Evolutionary conservation across 2,329 filamentous ascomycete species (phyloP).

Genomic region (Colletotrichum sublineola): DNA sequence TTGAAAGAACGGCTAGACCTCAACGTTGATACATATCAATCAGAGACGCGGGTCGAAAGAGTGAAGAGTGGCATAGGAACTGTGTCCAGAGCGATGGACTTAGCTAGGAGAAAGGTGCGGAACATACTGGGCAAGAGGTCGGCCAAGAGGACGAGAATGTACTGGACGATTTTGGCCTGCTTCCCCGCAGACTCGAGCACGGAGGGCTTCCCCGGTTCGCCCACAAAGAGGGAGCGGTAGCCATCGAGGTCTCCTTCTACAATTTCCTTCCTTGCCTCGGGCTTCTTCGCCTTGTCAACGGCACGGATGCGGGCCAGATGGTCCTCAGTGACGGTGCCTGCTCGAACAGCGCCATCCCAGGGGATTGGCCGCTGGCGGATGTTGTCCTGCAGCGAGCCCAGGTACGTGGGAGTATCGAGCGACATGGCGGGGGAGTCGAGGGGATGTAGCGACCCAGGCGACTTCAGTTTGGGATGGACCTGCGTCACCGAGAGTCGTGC

Average conservation of each 20-base stretch:
- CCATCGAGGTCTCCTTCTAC: constrained; percentile 84
- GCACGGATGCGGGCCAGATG: constrained; percentile 97
- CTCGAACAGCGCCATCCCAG: constrained; percentile 96
- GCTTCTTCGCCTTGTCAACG: constrained; percentile 92
- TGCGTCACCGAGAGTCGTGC: constrained; percentile 29
- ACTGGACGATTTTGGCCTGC: constrained; percentile 92
- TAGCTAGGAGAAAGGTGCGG: neutral
- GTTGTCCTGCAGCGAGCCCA: constrained; percentile 90
- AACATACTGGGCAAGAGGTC: constrained; percentile 73
- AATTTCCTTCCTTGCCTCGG: constrained; percentile 84
- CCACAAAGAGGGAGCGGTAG: constrained; percentile 85
- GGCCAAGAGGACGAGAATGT: constrained; percentile 88
- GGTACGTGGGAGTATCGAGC: constrained; percentile 90
- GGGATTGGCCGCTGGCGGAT: constrained; percentile 95
- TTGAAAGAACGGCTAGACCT: neutral
- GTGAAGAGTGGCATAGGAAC: neutral
- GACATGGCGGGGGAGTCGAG: constrained; percentile 72
- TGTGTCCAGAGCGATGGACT: neutral
- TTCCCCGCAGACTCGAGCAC: constrained; percentile 89
- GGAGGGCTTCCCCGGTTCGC: constrained; percentile 75
- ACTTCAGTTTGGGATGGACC: constrained; percentile 34
- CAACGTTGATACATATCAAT: neutral
- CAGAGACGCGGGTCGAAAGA: neutral
- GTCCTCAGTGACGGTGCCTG: constrained; percentile 91
- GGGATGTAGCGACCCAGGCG: constrained; percentile 33